Evolutionary conservation across 768 basidiomycete species (phyloP), one percentile per base, ranked within the genome.

Genomic region (Boletus bicolor): DNA sequence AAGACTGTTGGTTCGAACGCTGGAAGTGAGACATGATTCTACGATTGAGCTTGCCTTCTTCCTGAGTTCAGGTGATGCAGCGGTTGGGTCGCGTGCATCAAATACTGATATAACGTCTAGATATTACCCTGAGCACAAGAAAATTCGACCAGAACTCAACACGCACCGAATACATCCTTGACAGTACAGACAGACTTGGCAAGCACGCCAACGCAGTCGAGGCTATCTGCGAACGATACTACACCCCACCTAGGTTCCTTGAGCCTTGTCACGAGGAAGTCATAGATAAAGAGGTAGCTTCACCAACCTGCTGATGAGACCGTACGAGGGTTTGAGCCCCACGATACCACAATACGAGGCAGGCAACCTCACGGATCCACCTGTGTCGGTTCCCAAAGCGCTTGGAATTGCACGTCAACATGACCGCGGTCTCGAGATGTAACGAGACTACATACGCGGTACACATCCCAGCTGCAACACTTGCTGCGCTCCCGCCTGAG

Each of bases 281-380:
- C 26, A 30, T 5, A 14, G 7, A 39, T n/a, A 49, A 26, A 53
- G 42, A 36, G 52, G 41, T 39, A 8, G 14, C 21, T 49, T 10
- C n/a, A 68, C 76, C 51, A 51, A 91, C 91, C 93, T 80, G 64
- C 91, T 93, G 32, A 98, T 73, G 39, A 98, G 75, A 4, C 96
- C 96, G 63, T 98, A 98, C 0, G 94, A 95, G 0, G 96, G 96
- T 66, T 99, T 99, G 43, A 98, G 72, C 0, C 97, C 97, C 2
- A 91, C 85, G 1, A 97, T 77, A 5, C 94, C 93, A 62, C 93
- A 97, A 65, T 98, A 98, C 2, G 93, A 86, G 0, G 97, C 97
- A 0, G 97, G 97, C 2, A 99, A 76, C 39, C 96, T 82, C 10
- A 88, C 86, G 6, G 97, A 98, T 1, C 96, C 97, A 8, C 97